Base-by-base conservation (phyloP, 108 stramenopile species). In the Skeletonema tropicum region DNA sequence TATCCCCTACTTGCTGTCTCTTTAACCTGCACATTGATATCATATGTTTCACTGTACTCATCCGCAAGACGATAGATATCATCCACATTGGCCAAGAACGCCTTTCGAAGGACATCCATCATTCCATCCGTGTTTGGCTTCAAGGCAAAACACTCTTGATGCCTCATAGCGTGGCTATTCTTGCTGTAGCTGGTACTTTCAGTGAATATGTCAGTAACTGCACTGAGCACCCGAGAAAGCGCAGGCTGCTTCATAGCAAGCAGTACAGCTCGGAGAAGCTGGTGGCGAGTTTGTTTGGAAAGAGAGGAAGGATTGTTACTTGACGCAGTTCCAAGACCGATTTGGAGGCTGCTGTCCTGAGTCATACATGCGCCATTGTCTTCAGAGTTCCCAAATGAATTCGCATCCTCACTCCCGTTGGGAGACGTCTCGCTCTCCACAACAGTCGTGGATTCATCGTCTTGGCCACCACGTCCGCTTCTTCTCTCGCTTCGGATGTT, bases 101-200 rank as follows among this genome's bases (percentile, higher is more conserved):
- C 88, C 69, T 90, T 92, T 17, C 92, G 89, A 60, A 92, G 57
- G 32, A 96, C 77, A 55, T 89, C 89, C 89, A 97, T 89, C 88
- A 97, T 92, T 3, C 92, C 92, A 76, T 90, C 86, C 15, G 89
- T 89, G 10, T 92, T 90, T 14, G 88, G 82, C 59, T 87, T 92
- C 71, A 97, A 83, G 29, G 96, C 96, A 70, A 94, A 97, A 74
- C 96, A 97, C 69, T 93, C 94, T 71, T 97, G 92, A 71, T 97
- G 96, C 2, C 90, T 81, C 92, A 92, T 93, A 26, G 90, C 90
- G 68, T 94, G 89, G 19, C 82, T 75, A 68, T 94, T 97, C 39
- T 90, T 84, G 58, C 63, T 82, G 75, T 81, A 93, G 23, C 80
- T 64, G 15, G 96, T 94, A 60, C 86, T 87, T 38, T 87, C 88